Evolutionary conservation across 179 eudicot species (phyloP).

Genomic region (Vitellaria paradoxa): DNA sequence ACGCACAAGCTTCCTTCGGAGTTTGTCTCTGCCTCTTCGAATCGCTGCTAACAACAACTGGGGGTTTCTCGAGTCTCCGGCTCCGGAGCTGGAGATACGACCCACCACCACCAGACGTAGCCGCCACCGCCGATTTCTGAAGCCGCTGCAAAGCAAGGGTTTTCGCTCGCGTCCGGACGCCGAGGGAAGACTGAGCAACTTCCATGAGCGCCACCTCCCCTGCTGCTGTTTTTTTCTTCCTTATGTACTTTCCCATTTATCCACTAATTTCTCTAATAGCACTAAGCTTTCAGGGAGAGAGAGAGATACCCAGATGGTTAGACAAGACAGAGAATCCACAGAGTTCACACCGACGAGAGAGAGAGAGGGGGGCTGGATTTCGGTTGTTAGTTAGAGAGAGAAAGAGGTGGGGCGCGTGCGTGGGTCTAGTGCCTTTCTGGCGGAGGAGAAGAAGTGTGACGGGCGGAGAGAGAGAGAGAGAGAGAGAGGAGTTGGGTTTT

Average conservation of each 20-base stretch:
- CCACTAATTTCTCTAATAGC: not conserved
- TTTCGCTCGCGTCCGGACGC: constrained; percentile 54
- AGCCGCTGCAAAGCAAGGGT: constrained; percentile 46
- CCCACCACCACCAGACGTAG: constrained; percentile 29
- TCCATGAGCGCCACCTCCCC: constrained; percentile 30
- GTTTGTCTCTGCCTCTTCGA: constrained; percentile 12
- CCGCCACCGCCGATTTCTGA: constrained; percentile 9
- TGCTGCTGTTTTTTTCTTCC: constrained; percentile 28
- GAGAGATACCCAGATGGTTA: not conserved
- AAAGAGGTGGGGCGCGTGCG: not conserved
- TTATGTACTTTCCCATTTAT: constrained; percentile 45
- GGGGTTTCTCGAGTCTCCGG: constrained; percentile 55
- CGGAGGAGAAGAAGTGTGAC: not conserved
- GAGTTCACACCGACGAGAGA: not conserved
- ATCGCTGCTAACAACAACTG: constrained; percentile 1
- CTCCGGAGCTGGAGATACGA: constrained; percentile 63
- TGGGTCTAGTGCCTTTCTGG: not conserved
- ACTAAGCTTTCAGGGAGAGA: not conserved
- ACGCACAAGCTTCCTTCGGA: not conserved
- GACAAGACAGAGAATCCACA: not conserved
- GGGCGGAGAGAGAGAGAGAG: constrained; percentile 1
- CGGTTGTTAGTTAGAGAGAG: constrained; percentile 12
- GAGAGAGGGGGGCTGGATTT: not conserved
- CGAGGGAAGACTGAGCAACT: constrained; percentile 31
- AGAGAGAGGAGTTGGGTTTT: not conserved